phyloP scores from a whole-genome alignment of 805 yeast genomes.

The Candida multigemmis region DNA sequence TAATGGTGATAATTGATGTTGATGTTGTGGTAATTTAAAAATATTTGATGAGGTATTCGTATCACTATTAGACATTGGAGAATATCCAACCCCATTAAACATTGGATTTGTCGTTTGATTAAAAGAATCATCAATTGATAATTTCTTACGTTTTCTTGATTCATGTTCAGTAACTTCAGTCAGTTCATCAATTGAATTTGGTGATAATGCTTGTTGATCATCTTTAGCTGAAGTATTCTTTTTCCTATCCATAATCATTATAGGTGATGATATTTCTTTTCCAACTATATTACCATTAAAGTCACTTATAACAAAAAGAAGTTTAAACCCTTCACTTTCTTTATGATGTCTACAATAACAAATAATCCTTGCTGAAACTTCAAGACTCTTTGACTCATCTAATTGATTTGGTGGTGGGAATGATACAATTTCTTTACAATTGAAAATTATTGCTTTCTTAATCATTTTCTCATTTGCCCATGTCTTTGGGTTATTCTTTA shows the following conservation, averaged over 20 bases:
- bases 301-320: constrained; percentile 61
- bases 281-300: constrained; percentile 57
- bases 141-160: constrained; percentile 36
- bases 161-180: constrained; percentile 41
- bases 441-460: constrained; percentile 82
- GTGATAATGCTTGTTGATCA: constrained; percentile 42
- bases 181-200: constrained; percentile 55
- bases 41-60: constrained; percentile 17
- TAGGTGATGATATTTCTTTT: constrained; percentile 58
- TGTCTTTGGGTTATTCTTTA: constrained; percentile 49
- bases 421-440: constrained; percentile 79
- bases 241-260: constrained; percentile 93
- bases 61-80: constrained; percentile 39
- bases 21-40: constrained; percentile 4
- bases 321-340: constrained; percentile 76
- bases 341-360: constrained; percentile 96
- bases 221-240: constrained; percentile 31
- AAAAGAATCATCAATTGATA: constrained; percentile 37
- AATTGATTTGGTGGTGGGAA: constrained; percentile 53
- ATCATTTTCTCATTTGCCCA: constrained; percentile 71
- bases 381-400: constrained; percentile 29
- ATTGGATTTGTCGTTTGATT: constrained; percentile 24
- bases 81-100: constrained; percentile 31
- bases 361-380: constrained; percentile 65
- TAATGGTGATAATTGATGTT: constrained; percentile 3